Base-by-base conservation (phyloP, 169 alveolate genomes). In the Eimeria falciformis region DNA sequence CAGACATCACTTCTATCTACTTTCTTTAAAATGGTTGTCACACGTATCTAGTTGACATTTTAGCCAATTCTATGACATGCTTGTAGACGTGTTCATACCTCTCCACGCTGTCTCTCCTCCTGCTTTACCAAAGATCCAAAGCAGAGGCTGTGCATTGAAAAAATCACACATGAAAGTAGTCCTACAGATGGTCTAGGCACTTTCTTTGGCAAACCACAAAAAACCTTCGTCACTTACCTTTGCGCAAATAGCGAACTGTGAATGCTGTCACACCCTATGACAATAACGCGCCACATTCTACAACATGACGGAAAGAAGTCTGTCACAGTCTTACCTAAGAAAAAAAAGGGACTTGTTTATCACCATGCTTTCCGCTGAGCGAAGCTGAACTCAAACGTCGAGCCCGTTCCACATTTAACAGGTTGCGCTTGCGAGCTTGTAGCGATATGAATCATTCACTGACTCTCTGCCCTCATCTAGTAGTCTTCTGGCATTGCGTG, bases 361-460 rank as follows among this genome's bases (percentile, higher is more conserved):
- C n/a, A 53, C 77, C 2, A 75, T 81, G 75, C 90, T 81, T 75
- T 81, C 90, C 33, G 90, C 90, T 53, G 77, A 81, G 46, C 90
- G 73, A 53, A 81, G 90, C 90, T 81, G 75, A 53, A 56, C 53
- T 43, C 77, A 56, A 58, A 40, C 90, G 37, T 14, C 78, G 55
- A 21, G 1, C 25, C 65, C 65, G 6, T 17, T 53, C 11, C 6
- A 11, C 90, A 53, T 27, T 3, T 37, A 11, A 5, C 21, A 81
- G 43, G 69, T 33, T 33, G 40, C 2, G 40, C 40, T 33, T 33
- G 40, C 40, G 40, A 1, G 40, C 40, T 33, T 33, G 40, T 2
- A 33, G 40, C 40, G 40, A 33, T 33, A 33, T 33, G 40, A 33
- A 33, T 33, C 40, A 33, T 33, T 33, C 40, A 33, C 40, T 33